Conservation (phyloP, 2,329 filamentous ascomycete species). For the Elsinoe ampelina region DNA sequence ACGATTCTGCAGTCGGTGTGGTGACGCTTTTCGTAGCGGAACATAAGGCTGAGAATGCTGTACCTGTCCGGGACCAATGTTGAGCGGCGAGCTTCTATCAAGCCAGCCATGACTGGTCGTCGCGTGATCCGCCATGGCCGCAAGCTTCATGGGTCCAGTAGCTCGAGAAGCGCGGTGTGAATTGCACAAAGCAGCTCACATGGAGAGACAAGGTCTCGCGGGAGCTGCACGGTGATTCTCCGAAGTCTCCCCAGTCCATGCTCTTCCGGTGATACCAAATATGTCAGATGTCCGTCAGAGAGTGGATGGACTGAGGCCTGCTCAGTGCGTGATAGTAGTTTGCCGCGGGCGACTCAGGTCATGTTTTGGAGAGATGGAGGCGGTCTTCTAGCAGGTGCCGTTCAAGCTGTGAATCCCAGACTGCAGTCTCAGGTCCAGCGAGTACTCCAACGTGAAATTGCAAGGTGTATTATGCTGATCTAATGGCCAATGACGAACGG, state of each 20-base stretch:
- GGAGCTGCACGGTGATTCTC: not conserved
- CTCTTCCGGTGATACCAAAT: not conserved
- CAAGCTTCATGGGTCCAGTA: not conserved
- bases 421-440: not conserved
- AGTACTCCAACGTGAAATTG: not conserved
- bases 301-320: not conserved
- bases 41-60: conserved; percentile 33
- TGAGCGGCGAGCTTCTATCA: conserved; percentile 11
- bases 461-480: not conserved
- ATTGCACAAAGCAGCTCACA: not conserved
- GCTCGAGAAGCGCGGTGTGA: not conserved
- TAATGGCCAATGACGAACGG: not conserved
- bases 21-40: conserved; percentile 32
- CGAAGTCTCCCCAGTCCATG: not conserved
- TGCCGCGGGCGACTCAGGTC: not conserved
- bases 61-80: conserved; percentile 13
- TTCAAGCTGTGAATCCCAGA: not conserved
- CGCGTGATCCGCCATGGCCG: not conserved
- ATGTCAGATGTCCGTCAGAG: not conserved
- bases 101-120: conserved; percentile 2
- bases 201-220: not conserved
- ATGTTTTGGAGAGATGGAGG: not conserved
- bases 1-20: conserved; percentile 30
- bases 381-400: not conserved
- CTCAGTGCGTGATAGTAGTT: not conserved